phyloP scores from a whole-genome alignment of 192 early-diverging fungal genomes.

The Coemansia sp. region DNA sequence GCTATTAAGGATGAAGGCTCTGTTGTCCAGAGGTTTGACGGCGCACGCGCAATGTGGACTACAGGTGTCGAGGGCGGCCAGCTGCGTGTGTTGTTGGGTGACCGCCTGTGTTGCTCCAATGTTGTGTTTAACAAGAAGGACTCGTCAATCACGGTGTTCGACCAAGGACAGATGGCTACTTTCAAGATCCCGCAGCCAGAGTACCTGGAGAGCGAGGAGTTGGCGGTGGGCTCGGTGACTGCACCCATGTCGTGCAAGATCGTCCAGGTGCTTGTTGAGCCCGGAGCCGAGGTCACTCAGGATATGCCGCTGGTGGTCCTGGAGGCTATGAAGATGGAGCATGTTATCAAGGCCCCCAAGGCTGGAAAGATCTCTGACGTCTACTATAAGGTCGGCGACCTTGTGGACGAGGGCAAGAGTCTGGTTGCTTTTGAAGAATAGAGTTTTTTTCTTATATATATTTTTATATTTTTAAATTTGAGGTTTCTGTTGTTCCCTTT shows the following conservation, averaged over 20 bases:
- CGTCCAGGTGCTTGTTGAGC: constrained; percentile 77
- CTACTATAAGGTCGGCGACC: constrained; percentile 80
- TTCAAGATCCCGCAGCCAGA: constrained; percentile 43
- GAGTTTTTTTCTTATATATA: not conserved
- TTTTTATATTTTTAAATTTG: not conserved
- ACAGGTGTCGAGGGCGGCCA: constrained; percentile 42
- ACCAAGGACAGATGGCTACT: constrained; percentile 66
- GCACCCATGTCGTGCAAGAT: constrained; percentile 94
- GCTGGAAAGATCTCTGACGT: constrained; percentile 81
- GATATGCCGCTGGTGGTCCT: constrained; percentile 84
- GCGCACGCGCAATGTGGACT: constrained; percentile 26
- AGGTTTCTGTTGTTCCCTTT: not conserved
- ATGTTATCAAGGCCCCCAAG: constrained; percentile 79
- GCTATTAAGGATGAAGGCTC: constrained; percentile 2
- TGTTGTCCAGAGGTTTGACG: constrained; percentile 11
- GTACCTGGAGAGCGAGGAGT: constrained; percentile 77
- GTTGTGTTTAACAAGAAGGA: constrained; percentile 67
- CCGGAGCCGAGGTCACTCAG: constrained; percentile 79
- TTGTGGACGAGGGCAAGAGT: constrained; percentile 84
- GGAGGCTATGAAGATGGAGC: constrained; percentile 99
- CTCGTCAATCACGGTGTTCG: constrained; percentile 63
- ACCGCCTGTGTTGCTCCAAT: constrained; percentile 61
- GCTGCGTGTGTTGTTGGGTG: constrained; percentile 65
- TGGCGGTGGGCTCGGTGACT: constrained; percentile 67
- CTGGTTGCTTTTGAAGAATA: constrained; percentile 74